Base-by-base conservation (phyloP, 345 rosid species). In the Cardamine resedifolia region DNA sequence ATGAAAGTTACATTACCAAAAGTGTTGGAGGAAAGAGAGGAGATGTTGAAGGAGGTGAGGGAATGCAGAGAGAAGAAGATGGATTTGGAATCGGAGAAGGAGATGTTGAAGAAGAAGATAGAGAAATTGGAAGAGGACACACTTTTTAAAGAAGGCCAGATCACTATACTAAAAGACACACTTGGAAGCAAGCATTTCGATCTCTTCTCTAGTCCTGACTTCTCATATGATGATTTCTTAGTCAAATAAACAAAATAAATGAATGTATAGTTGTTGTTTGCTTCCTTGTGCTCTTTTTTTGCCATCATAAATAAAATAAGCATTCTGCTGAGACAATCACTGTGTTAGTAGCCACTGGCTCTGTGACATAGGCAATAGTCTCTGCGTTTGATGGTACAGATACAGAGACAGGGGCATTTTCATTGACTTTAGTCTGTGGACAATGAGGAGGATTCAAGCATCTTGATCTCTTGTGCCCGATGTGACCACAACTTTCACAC, bases 91-190 rank as follows among this genome's bases (percentile, higher is more conserved):
- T 84, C 87, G 3, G 97, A 96, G 81, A 83, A 84, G 44, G 83
- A 78, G 8, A 23, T 57, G 61, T 68, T 96, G 81, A 96, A 84
- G 82, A 90, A 82, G 82, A 90, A 88, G 81, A 84, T 90, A 6
- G 96, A 92, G 71, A 70, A 81, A 57, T 80, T 91, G 45, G 98
- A 96, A 41, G 98, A 96, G 64, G 98, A 92, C 58, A 70, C 86
- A 45, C 97, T 86, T 34, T 49, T 84, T 70, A 92, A 88, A 64
- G 99, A 92, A 85, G 97, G 99, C 36, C 90, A 96, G 67, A 90
- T 96, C 69, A 88, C 94, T 6, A 90, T 96, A 65, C 83, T 92
- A 7, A 90, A 86, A 77, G 99, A 95, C 76, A 58, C 87, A 14
- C 58, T 92, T 53, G 82, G 85, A 56, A 84, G 58, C 64, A 83